Percentiles rank a stretch among this genome's conserved stretches.
Evolutionary conservation across 805 yeast species (phyloP).

Genomic region (Metschnikowia colocasiae): DNA sequence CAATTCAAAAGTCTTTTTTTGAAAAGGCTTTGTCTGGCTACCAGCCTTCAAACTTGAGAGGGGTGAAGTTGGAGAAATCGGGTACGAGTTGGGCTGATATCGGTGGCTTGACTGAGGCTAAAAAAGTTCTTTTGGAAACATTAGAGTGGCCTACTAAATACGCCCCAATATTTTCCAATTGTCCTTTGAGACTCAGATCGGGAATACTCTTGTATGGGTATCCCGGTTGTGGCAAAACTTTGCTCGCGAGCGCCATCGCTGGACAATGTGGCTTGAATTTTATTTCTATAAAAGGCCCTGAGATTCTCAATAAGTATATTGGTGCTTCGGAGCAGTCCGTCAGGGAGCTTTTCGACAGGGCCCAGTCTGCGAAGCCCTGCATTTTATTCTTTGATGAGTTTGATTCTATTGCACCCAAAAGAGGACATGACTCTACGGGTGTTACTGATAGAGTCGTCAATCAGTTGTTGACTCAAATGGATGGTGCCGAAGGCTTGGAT

Average conservation of each 20-base stretch:
- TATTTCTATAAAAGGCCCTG: conserved; percentile 93
- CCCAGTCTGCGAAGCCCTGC: conserved; percentile 93
- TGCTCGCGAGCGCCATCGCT: conserved; percentile 89
- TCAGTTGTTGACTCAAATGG: conserved; percentile 96
- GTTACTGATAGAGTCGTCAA: conserved; percentile 97
- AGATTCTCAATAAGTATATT: conserved; percentile 87
- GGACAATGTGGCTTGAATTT: conserved; percentile 91
- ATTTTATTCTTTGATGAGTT: conserved; percentile 91
- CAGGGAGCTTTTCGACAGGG: conserved; percentile 88
- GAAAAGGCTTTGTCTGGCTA: conserved; percentile 60
- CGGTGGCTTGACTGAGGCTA: conserved; percentile 82
- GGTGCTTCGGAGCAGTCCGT: conserved; percentile 97
- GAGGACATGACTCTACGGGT: conserved; percentile 97
- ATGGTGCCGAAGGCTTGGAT: conserved; percentile 96
- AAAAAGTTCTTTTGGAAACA: conserved; percentile 74
- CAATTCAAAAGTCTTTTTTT: conserved; percentile 38
- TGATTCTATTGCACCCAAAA: conserved; percentile 94
- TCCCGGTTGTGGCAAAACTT: conserved; percentile 97
- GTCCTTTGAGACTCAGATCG: conserved; percentile 83
- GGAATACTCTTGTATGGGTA: conserved; percentile 91
- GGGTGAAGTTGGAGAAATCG: conserved; percentile 80
- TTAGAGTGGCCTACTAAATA: conserved; percentile 96
- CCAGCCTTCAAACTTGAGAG: conserved; percentile 78
- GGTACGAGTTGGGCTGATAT: conserved; percentile 78
- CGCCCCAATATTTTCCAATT: conserved; percentile 87